These are phyloP conservation scores for Novymonas esmeraldas DNA, from an alignment of 208 protist species.

Conservation along the genomic window DNA sequence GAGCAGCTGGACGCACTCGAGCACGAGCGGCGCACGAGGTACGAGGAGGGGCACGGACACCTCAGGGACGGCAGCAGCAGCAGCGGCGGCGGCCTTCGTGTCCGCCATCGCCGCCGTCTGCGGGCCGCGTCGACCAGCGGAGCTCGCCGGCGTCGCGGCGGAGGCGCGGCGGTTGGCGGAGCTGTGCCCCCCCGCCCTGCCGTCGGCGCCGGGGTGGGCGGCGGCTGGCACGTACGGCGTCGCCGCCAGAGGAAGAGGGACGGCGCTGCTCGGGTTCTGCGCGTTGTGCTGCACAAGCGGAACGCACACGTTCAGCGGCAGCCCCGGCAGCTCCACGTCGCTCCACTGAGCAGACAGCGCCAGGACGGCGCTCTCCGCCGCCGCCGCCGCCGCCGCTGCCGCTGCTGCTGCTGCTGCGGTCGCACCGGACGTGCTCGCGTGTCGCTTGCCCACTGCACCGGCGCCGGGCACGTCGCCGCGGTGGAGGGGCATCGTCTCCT, in stretches of 20 bases:
- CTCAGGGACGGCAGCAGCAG: conserved; percentile 10
- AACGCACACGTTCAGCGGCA: conserved; percentile 53
- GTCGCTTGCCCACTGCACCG: conserved; percentile 9
- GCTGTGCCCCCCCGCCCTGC: not conserved
- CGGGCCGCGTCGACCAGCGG: not conserved
- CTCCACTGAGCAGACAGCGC: conserved; percentile 30
- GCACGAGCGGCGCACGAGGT: conserved; percentile 54
- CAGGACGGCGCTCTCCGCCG: conserved; percentile 14
- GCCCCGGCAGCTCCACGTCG: conserved; percentile 63
- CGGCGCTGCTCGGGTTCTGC: conserved; percentile 41
- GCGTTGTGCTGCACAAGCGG: conserved; percentile 66
- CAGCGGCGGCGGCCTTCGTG: conserved; percentile 2
- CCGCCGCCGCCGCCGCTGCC: not conserved
- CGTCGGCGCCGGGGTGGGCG: not conserved
- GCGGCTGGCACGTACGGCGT: conserved; percentile 42
- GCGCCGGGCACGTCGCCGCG: conserved; percentile 13
- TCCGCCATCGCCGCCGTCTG: conserved; percentile 2
- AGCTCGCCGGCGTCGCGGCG: not conserved
- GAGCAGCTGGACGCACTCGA: conserved; percentile 61
- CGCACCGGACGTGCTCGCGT: conserved; percentile 1
- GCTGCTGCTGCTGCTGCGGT: conserved; percentile 8
- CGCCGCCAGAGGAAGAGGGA: conserved; percentile 28
- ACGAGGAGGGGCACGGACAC: conserved; percentile 49
- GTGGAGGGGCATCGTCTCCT: conserved; percentile 61
- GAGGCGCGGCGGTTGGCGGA: conserved; percentile 2